phyloP scores from a whole-genome alignment of 257 asterid genomes.

The Schizonepeta tenuifolia region DNA sequence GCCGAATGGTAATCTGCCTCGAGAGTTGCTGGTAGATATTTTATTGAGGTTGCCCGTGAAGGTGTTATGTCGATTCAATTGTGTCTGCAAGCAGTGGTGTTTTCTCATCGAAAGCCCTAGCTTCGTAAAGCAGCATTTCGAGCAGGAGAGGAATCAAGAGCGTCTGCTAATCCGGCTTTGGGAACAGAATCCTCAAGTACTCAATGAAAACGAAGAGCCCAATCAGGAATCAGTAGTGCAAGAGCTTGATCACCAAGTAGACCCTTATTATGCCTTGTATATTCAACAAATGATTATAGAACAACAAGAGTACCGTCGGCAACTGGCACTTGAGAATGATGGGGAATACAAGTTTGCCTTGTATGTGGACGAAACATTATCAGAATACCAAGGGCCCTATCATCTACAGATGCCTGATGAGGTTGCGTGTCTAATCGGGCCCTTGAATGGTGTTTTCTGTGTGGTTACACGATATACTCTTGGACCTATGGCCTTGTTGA shows the following conservation, averaged over 20 bases:
- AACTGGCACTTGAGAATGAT: not conserved
- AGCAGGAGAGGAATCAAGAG: conserved; percentile 31
- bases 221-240: not conserved
- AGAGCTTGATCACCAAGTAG: not conserved
- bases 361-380: not conserved
- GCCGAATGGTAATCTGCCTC: conserved; percentile 33
- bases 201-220: not conserved
- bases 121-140: conserved; percentile 42
- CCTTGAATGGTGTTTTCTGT: conserved; percentile 51
- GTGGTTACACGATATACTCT: conserved; percentile 19
- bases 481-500: conserved; percentile 42
- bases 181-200: not conserved
- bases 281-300: not conserved
- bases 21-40: conserved; percentile 43
- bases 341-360: not conserved
- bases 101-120: conserved; percentile 38
- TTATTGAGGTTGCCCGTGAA: conserved; percentile 42
- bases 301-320: not conserved
- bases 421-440: conserved; percentile 42
- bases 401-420: not conserved
- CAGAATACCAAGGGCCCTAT: not conserved
- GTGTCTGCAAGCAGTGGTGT: conserved; percentile 50
- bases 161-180: conserved; percentile 40
- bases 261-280: not conserved
- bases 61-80: conserved; percentile 40